Base-by-base conservation (phyloP, 1,139 yeast species). In the Hyphopichia burtonii region DNA sequence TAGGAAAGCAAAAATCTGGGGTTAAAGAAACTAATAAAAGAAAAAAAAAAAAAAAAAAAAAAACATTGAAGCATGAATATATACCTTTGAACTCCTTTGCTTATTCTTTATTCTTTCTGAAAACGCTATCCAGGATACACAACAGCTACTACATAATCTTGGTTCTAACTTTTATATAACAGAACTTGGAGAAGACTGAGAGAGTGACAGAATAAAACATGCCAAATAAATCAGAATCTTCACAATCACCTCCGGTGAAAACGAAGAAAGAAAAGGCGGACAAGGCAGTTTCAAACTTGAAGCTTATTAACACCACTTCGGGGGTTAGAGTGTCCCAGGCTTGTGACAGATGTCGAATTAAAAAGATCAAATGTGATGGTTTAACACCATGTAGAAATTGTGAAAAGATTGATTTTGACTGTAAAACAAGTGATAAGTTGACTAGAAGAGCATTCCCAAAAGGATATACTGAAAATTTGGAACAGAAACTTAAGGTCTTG, bases 311-410 rank as follows among this genome's bases (percentile, higher is more conserved):
- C 40, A 71, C 77, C 12, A 65, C 67, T 10, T 51, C 65, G 4
- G 76, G 78, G 0, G 59, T 66, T 11, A 54, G 86, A 49, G 83
- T 83, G 3, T 78, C 86, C 2, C 93, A 85, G 58, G 93, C 93
- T 3, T 86, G 94, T 64, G 93, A 86, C 59, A 67, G 94, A 35
- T 86, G 94, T 54, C 67, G 93, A 41, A 76, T 84, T 49, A 82
- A 86, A 52, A 86, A 86, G 62, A 83, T 84, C 51, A 83, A 82
- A 53, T 86, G 94, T 64, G 86, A 83, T 53, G 93, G 93, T 1
- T 66, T 74, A 44, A 71, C 78, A 2, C 91, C 93, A 2, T 86
- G 94, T 57, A 69, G 78, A 33, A 82, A 83, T 53, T 86, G 93
- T 56, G 64, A 68, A 36, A 78, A 77, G 50, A 80, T 82, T 31